Conservation (phyloP, 2,329 filamentous ascomycete genomes). For the Scorias spongiosa region DNA sequence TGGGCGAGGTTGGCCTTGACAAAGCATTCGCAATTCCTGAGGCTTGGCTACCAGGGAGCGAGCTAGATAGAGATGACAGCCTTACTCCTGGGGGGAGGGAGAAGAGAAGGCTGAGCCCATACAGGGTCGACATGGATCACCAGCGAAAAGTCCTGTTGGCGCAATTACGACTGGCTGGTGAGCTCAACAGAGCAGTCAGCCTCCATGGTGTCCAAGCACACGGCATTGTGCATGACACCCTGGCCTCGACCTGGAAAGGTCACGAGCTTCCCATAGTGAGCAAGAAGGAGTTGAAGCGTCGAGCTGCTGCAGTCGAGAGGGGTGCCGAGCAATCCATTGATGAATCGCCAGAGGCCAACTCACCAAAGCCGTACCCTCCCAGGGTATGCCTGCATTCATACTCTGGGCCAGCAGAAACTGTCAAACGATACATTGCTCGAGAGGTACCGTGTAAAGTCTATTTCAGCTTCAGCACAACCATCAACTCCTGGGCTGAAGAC, state of each 20-base stretch:
- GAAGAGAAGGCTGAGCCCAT: conserved; percentile 50
- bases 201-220: conserved; percentile 66
- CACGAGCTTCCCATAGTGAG: conserved; percentile 48
- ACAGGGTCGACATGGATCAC: conserved; percentile 53
- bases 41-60: conserved; percentile 32
- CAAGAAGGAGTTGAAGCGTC: conserved; percentile 35
- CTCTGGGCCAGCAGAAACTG: conserved; percentile 57
- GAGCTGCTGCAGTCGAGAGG: conserved; percentile 4
- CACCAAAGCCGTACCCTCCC: conserved; percentile 56
- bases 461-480: conserved; percentile 73
- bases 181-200: conserved; percentile 49
- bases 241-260: conserved; percentile 54
- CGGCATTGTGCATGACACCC: conserved; percentile 50
- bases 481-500: conserved; percentile 46
- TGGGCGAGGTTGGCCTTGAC: conserved; percentile 68
- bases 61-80: conserved; percentile 28
- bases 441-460: conserved; percentile 62
- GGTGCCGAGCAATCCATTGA: conserved; percentile 6
- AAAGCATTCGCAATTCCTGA: conserved; percentile 60
- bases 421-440: conserved; percentile 64
- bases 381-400: conserved; percentile 90
- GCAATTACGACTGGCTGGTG: conserved; percentile 57
- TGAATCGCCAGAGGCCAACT: conserved; percentile 8
- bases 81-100: conserved; percentile 58
- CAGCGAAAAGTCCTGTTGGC: conserved; percentile 50